Evolutionary conservation across 441 rosid genomes (phyloP).

Genomic region (Metrosideros polymorpha): DNA sequence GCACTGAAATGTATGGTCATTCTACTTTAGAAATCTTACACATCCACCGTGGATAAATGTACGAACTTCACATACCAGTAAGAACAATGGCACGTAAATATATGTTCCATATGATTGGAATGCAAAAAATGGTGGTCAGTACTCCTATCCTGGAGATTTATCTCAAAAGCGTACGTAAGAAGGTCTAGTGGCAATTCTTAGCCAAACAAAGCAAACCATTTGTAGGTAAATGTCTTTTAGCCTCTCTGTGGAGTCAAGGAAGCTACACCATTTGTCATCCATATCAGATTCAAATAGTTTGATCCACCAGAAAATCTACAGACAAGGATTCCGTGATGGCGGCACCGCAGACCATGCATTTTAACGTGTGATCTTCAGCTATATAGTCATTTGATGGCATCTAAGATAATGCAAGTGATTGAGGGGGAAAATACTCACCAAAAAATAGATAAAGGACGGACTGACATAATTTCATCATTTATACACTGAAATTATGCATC

Average conservation of each 20-base stretch:
- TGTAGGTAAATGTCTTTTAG: neutral
- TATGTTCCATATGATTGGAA: neutral
- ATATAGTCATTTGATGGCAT: neutral
- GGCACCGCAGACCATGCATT: neutral
- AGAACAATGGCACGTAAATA: neutral
- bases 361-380: neutral
- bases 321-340: neutral
- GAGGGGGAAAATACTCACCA: neutral
- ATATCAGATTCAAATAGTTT: neutral
- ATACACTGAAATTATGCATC: neutral
- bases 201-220: neutral
- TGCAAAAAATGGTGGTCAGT: neutral
- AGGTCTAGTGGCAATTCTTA: neutral
- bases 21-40: neutral
- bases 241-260: neutral
- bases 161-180: neutral
- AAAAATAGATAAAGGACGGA: neutral
- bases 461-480: neutral
- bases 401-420: neutral
- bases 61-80: neutral
- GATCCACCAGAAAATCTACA: neutral
- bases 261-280: neutral
- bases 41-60: neutral
- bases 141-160: neutral
- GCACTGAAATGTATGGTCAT: neutral